Conservation (phyloP, 2,329 filamentous ascomycete genomes). For the Camillea tinctor region DNA sequence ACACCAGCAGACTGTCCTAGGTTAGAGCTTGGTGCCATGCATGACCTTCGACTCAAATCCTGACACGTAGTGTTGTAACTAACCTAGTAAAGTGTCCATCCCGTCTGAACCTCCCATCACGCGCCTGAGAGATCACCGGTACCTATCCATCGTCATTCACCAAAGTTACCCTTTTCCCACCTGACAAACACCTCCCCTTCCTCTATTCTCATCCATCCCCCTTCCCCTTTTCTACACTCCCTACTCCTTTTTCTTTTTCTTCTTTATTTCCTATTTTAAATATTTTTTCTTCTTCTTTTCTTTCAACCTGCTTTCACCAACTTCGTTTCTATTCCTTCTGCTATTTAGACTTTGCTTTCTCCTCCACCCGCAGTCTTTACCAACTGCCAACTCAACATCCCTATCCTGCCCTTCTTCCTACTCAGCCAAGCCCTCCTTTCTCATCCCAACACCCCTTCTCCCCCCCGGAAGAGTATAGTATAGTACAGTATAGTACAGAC, state of each 20-base stretch:
- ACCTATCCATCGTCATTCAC: background rate
- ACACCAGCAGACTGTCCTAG: background rate
- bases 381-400: too few relatives aligned
- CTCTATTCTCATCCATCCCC: background rate
- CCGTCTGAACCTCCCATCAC: conserved; percentile 1
- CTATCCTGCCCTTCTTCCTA: too few relatives aligned
- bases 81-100: background rate
- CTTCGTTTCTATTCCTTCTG: background rate
- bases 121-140: background rate
- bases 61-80: background rate
- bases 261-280: too few relatives aligned
- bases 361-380: background rate
- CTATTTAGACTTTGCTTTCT: background rate
- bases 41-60: background rate
- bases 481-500: background rate
- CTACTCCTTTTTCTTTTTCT: too few relatives aligned
- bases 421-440: background rate
- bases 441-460: too few relatives aligned
- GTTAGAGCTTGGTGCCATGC: background rate
- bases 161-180: background rate
- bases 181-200: background rate
- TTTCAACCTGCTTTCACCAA: background rate
- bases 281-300: too few relatives aligned
- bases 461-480: too few relatives aligned
- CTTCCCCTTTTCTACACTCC: background rate